phyloP scores from a whole-genome alignment of 257 asterid species.

The Lantana camara region DNA sequence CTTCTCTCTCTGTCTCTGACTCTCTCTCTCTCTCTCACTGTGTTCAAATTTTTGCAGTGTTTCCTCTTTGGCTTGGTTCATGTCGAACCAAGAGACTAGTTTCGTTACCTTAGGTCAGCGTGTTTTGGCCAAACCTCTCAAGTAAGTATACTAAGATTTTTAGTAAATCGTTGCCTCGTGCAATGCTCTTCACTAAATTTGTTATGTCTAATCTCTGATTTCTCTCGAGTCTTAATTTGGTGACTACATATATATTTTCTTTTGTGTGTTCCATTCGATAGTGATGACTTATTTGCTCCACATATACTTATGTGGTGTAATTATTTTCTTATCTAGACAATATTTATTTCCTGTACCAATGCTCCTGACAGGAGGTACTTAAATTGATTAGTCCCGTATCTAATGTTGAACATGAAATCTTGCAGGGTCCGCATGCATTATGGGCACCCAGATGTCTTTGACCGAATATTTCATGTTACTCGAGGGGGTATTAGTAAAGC shows the following conservation, averaged over 20 bases:
- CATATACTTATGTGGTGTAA: constrained; percentile 17
- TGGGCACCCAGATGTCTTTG: constrained; percentile 99
- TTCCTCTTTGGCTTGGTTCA: constrained; percentile 97
- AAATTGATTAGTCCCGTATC: constrained; percentile 18
- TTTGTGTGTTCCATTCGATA: background rate
- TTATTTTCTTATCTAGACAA: background rate
- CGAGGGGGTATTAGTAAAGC: constrained; percentile 99
- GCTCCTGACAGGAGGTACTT: constrained; percentile 1
- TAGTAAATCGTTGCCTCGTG: constrained; percentile 17
- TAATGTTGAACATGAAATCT: constrained; percentile 8
- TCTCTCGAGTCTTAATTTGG: background rate
- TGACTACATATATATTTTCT: background rate
- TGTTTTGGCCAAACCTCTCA: constrained; percentile 92
- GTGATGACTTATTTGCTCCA: constrained; percentile 12
- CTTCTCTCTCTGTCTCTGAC: background rate
- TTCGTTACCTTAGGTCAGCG: constrained; percentile 99
- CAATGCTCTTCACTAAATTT: constrained; percentile 11
- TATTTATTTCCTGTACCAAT: background rate
- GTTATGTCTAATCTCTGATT: background rate
- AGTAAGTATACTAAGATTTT: constrained; percentile 41
- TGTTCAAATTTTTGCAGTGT: constrained; percentile 65
- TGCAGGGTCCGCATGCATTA: constrained; percentile 99
- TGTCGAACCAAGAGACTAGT: constrained; percentile 99
- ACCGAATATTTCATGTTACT: constrained; percentile 89
- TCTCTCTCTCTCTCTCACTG: constrained; percentile 9